phyloP scores from a whole-genome alignment of 176 grass and related monocot species.

The Oryza longistaminata region DNA sequence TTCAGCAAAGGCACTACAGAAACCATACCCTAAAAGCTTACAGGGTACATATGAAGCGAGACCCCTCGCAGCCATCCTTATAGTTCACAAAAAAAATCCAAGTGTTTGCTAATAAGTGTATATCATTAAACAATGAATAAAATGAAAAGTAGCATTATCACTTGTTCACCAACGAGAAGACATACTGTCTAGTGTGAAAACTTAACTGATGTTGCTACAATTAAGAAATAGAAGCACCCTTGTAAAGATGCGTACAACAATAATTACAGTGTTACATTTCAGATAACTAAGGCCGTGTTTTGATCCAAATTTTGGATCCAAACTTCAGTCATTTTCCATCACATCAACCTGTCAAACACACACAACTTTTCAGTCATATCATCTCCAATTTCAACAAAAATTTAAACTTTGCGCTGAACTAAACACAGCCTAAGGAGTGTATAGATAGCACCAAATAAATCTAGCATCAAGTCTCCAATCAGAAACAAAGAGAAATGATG shows the following conservation, averaged over 20 bases:
- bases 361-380: too few relatives aligned
- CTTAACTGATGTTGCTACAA: not conserved
- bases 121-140: not conserved
- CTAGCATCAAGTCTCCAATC: not conserved
- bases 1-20: not conserved
- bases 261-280: not conserved
- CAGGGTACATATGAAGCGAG: not conserved
- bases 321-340: too few relatives aligned
- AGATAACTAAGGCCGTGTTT: not conserved
- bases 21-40: not conserved
- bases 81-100: not conserved
- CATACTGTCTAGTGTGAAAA: not conserved
- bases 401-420: too few relatives aligned
- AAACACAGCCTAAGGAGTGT: too few relatives aligned
- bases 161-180: not conserved
- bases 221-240: not conserved
- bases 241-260: not conserved
- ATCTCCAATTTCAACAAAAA: too few relatives aligned
- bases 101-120: not conserved
- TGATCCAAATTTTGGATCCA: too few relatives aligned
- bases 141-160: not conserved
- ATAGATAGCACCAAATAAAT: conserved; percentile 7
- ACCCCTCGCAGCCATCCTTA: not conserved
- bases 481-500: conserved; percentile 29
- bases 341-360: too few relatives aligned